A percentile compares a stretch with the other conserved stretches of the same genome.
Evolutionary conservation across 306 rosid species (phyloP).

Genomic region (Rosa chinensis): DNA sequence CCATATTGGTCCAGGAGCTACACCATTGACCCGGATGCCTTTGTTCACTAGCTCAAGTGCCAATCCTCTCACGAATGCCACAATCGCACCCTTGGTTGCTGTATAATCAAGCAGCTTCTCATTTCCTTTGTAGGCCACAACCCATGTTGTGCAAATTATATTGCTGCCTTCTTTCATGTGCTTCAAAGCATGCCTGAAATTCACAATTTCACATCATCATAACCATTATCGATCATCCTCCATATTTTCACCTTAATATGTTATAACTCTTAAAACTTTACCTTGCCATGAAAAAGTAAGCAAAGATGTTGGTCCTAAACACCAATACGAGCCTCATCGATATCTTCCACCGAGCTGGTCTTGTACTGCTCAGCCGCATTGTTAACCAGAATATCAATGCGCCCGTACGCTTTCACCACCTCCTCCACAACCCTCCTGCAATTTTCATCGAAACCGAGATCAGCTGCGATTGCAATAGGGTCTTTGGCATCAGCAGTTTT

Average conservation of each 20-base stretch:
- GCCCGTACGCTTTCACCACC: constrained; percentile 52
- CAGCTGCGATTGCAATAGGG: constrained; percentile 69
- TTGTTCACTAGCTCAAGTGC: constrained; percentile 48
- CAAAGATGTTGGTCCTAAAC: constrained; percentile 73
- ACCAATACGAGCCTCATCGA: constrained; percentile 67
- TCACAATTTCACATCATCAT: background rate
- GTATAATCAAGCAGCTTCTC: constrained; percentile 52
- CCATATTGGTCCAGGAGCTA: constrained; percentile 89
- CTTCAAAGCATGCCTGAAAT: constrained; percentile 66
- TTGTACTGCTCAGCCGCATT: constrained; percentile 75
- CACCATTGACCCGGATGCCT: constrained; percentile 82
- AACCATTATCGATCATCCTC: no score
- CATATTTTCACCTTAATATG: background rate
- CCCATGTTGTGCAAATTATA: constrained; percentile 75
- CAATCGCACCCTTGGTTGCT: constrained; percentile 74
- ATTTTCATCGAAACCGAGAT: constrained; percentile 69
- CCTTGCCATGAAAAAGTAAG: constrained; percentile 66
- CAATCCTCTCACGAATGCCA: constrained; percentile 62
- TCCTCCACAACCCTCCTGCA: constrained; percentile 64
- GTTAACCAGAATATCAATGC: constrained; percentile 64
- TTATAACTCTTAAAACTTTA: background rate
- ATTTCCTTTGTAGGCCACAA: constrained; percentile 60
- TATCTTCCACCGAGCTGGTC: constrained; percentile 53
- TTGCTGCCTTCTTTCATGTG: constrained; percentile 79
- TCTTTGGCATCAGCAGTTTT: constrained; percentile 52